Conservation (phyloP, 179 eudicot species). For the Dionaea muscipula region DNA sequence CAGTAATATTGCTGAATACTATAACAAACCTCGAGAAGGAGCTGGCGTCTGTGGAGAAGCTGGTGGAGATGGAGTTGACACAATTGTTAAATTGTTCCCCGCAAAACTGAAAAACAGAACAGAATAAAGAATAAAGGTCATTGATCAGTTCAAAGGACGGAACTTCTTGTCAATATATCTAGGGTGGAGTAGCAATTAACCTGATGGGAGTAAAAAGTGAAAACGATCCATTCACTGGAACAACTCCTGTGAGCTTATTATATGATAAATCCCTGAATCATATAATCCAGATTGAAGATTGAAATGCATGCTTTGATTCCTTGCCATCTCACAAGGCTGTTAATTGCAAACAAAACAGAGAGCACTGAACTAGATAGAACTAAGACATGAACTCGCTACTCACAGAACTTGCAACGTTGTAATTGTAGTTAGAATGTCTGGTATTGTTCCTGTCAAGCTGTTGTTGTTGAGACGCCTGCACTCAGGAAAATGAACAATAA, state of each 20-base stretch:
- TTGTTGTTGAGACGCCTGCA: constrained; percentile 82
- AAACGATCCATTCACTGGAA: constrained; percentile 83
- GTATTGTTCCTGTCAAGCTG: constrained; percentile 54
- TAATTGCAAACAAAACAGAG: background rate
- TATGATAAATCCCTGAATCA: constrained; percentile 58
- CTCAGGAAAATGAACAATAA: constrained; percentile 14
- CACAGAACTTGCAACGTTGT: constrained; percentile 72
- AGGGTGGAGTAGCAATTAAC: constrained; percentile 20
- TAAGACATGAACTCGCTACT: constrained; percentile 18
- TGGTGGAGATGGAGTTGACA: constrained; percentile 51
- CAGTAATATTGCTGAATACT: too few species aligned
- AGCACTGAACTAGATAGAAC: constrained; percentile 1
- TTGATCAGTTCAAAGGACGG: background rate
- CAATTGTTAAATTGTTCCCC: constrained; percentile 38
- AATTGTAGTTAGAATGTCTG: constrained; percentile 44
- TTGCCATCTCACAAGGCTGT: background rate
- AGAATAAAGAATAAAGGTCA: background rate
- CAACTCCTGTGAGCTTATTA: constrained; percentile 42
- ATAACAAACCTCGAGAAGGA: constrained; percentile 33
- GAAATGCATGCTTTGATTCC: background rate
- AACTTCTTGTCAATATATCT: background rate
- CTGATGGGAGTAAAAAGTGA: constrained; percentile 76
- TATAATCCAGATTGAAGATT: background rate
- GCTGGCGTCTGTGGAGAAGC: constrained; percentile 24
- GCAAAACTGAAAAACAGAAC: constrained; percentile 1